Evolutionary conservation across 805 yeast species (phyloP), one percentile per base, ranked within the genome.

Genomic region (Saturnispora hagleri): DNA sequence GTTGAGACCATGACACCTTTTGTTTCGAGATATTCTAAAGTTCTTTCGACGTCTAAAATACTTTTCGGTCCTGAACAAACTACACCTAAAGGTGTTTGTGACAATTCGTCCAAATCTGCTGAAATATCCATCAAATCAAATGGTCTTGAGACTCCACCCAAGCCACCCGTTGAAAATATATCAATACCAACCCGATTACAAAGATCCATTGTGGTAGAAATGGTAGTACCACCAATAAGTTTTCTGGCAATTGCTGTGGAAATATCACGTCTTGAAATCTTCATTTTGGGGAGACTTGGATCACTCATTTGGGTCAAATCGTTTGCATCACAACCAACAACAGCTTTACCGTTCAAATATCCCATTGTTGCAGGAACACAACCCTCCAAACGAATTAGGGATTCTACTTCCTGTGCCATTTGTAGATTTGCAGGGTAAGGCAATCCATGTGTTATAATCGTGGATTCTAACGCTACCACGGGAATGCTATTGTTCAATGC

Each of bases 61-160:
- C 89, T 81, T 63, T 89, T 89, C 2, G 96, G 96, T 0, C 97
- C 97, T 7, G 95, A 82, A 63, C 96, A 89, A 9, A 89, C 90
- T n/a, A 89, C 96, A 0, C 89, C 81, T 1, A 89, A 89, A 0
- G 90, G 87, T 0, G 96, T 89, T 52, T 81, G 73, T 1, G 89
- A 84, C 50, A 89, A 71, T 62, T 89, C 97, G 47, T 88, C 90
- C 55, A 89, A 74, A 66, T 89, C 97, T 2, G 96, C 95, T 59
- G 90, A 82, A 24, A 89, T 73, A 65, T 89, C 97, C 81, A 87
- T 76, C 28, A 68, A 57, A 51, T 85, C 84, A 20, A 86, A 91
- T 7, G 85, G 86, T 51, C 87, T 75, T 60, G 89, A 95, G 10
- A 88, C 96, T 20, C 97, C 97, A 20, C 97, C 97, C 18, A 89